Percentiles rank a stretch among this genome's conserved stretches.
Evolutionary conservation across 176 grass and related monocot genomes (phyloP).

Genomic region (Musa beccarii): DNA sequence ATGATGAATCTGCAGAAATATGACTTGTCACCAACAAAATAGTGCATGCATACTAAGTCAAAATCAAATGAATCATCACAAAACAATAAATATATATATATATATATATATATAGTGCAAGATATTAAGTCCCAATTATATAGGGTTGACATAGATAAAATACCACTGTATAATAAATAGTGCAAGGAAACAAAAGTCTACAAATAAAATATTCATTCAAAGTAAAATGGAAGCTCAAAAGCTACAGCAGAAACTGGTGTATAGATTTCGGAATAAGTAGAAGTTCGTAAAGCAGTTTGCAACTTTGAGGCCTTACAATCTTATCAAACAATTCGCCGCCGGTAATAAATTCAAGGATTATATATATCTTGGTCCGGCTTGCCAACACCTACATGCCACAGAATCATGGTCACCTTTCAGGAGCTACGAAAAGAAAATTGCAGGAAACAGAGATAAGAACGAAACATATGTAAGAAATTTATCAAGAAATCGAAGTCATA

Average conservation of each 20-base stretch:
- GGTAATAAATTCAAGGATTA: constrained; percentile 95
- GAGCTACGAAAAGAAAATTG: neutral
- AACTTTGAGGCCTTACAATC: constrained; percentile 51
- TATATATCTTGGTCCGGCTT: constrained; percentile 94
- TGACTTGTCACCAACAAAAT: neutral
- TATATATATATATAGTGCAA: no score
- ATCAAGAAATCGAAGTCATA: constrained; percentile 11
- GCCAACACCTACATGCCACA: constrained; percentile 80
- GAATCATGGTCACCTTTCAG: neutral
- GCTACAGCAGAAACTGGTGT: no score
- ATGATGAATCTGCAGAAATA: constrained; percentile 52
- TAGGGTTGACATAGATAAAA: no score
- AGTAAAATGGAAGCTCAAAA: no score
- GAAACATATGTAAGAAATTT: neutral
- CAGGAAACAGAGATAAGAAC: constrained; percentile 4
- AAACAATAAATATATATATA: neutral
- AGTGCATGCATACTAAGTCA: neutral
- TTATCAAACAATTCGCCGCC: constrained; percentile 97
- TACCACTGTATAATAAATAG: no score
- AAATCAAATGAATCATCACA: neutral
- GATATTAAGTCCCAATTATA: no score
- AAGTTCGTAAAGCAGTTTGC: constrained; percentile 12
- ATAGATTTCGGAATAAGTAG: constrained; percentile 14
- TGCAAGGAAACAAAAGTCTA: no score
- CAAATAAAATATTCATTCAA: no score